These are phyloP conservation scores for Pyracantha coccinea DNA, from an alignment of 331 rosid species.

Conservation along the genomic window DNA sequence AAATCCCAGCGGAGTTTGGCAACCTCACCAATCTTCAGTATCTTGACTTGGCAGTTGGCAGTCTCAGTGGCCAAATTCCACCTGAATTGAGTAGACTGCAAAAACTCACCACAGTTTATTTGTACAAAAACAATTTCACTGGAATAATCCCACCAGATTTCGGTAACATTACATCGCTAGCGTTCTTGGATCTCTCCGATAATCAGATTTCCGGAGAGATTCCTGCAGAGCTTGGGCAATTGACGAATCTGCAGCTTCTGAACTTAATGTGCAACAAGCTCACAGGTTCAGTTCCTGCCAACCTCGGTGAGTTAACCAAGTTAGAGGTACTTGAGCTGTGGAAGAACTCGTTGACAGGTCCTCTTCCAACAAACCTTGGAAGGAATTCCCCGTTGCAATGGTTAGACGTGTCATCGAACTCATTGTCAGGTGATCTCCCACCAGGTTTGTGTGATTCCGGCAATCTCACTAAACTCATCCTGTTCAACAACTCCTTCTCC, in stretches of 20 bases:
- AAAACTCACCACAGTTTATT: conserved; percentile 57
- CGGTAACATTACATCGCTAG: conserved; percentile 55
- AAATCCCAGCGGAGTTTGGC: conserved; percentile 72
- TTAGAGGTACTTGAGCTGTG: conserved; percentile 76
- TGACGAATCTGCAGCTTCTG: conserved; percentile 64
- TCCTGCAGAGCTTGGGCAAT: conserved; percentile 53
- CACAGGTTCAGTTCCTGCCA: conserved; percentile 56
- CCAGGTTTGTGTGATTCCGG: conserved; percentile 59
- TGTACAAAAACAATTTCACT: conserved; percentile 63
- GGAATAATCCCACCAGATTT: conserved; percentile 69
- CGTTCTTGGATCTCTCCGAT: conserved; percentile 73
- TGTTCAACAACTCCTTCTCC: conserved; percentile 74
- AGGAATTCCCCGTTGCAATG: conserved; percentile 73
- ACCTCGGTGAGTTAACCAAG: conserved; percentile 55
- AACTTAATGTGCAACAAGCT: conserved; percentile 76
- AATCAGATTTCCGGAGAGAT: conserved; percentile 79
- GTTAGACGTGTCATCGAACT: conserved; percentile 85
- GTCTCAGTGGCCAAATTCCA: conserved; percentile 78
- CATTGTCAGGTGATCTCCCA: conserved; percentile 71
- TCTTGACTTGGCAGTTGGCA: conserved; percentile 79
- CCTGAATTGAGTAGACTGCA: conserved; percentile 51
- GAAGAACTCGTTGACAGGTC: conserved; percentile 64
- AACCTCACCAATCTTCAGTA: conserved; percentile 69
- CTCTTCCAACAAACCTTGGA: conserved; percentile 66
- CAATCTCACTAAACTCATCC: conserved; percentile 77